phyloP scores from a whole-genome alignment of 2,329 filamentous ascomycete species.

The Botrytis elliptica region DNA sequence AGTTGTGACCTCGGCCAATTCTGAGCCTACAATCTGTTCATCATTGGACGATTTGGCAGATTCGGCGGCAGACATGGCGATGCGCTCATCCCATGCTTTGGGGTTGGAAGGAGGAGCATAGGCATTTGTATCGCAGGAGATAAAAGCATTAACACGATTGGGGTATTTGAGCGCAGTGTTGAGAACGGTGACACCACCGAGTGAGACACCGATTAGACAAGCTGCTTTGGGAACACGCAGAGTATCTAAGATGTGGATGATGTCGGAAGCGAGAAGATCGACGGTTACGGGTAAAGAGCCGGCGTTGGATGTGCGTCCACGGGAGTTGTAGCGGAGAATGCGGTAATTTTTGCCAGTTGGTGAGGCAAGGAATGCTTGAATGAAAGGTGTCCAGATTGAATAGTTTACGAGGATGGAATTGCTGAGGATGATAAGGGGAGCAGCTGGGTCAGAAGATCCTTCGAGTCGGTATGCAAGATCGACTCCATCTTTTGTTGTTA shows the following conservation, averaged over 20 bases:
- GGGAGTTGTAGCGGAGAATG: conserved; percentile 74
- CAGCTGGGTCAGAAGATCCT: conserved; percentile 63
- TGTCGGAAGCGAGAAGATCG: conserved; percentile 66
- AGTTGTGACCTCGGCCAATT: conserved; percentile 69
- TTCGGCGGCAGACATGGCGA: conserved; percentile 63
- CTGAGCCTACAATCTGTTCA: conserved; percentile 58
- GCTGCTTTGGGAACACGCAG: conserved; percentile 67
- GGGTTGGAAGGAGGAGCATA: conserved; percentile 71
- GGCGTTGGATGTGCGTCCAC: conserved; percentile 49
- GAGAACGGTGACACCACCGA: conserved; percentile 77
- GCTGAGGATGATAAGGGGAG: conserved; percentile 71
- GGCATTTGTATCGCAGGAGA: conserved; percentile 78
- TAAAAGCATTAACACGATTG: conserved; percentile 55
- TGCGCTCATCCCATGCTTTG: conserved; percentile 75
- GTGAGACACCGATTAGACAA: conserved; percentile 71
- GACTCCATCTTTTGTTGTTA: conserved; percentile 68
- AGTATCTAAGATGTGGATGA: conserved; percentile 63
- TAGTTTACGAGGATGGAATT: conserved; percentile 79
- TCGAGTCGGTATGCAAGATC: conserved; percentile 72
- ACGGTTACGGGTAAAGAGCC: conserved; percentile 33
- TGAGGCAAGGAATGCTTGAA: conserved; percentile 42
- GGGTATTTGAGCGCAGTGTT: conserved; percentile 70
- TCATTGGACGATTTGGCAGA: conserved; percentile 37
- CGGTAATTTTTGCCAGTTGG: conserved; percentile 52
- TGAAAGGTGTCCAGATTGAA: conserved; percentile 77